A percentile compares a stretch with the other conserved stretches of the same genome.
Conservation (phyloP, 2,329 filamentous ascomycete genomes). For the Thelonectria discophora region DNA sequence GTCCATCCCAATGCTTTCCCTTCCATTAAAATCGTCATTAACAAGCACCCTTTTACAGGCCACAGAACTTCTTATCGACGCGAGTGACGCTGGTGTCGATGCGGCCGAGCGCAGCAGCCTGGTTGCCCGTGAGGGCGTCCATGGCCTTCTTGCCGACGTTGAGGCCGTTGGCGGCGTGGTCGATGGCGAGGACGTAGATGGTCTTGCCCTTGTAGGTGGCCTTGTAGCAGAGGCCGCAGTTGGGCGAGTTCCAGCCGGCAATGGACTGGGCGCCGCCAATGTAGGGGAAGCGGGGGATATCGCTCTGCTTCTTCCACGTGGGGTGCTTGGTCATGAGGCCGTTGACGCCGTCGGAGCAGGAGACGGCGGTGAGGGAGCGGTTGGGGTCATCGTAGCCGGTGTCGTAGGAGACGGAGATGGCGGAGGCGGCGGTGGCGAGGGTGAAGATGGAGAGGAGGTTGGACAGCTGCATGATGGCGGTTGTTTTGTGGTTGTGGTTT, state of each 20-base stretch:
- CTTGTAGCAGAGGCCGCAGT: constrained; percentile 68
- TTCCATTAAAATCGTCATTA: constrained; percentile 21
- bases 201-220: constrained; percentile 60
- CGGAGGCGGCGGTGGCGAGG: constrained; percentile 49
- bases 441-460: constrained; percentile 52
- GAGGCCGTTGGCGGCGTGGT: constrained; percentile 59
- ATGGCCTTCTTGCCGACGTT: constrained; percentile 67
- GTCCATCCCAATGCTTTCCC: constrained; percentile 6
- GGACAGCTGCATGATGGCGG: constrained; percentile 55
- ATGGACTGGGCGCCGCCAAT: constrained; percentile 64
- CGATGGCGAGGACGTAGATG: constrained; percentile 65
- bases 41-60: constrained; percentile 43
- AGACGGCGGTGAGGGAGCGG: constrained; percentile 64
- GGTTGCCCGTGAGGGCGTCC: constrained; percentile 63
- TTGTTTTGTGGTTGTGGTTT: no score
- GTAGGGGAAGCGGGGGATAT: constrained; percentile 60
- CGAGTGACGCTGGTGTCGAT: constrained; percentile 59
- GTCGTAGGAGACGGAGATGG: constrained; percentile 72
- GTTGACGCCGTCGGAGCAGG: constrained; percentile 74
- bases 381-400: constrained; percentile 70
- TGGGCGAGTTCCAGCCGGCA: constrained; percentile 63
- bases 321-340: constrained; percentile 69
- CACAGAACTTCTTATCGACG: constrained; percentile 56
- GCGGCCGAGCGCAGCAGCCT: constrained; percentile 59
- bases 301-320: constrained; percentile 64